A percentile compares a stretch with the other conserved stretches of the same genome.
phyloP scores from a whole-genome alignment of 208 protist species.

The Crithidia mellificae region DNA sequence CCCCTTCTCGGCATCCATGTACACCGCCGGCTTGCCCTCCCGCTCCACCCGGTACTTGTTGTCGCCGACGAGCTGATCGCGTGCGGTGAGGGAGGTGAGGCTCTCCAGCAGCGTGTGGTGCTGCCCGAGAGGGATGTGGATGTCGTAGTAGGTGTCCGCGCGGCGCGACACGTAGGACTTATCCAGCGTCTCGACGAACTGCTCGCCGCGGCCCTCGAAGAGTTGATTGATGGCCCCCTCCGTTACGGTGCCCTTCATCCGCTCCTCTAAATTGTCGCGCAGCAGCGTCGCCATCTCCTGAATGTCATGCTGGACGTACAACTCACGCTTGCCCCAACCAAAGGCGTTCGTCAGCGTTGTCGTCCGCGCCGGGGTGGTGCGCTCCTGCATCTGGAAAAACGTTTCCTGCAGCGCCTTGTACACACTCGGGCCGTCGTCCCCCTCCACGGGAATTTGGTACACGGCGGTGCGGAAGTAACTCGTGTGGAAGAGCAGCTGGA shows the following conservation, averaged over 20 bases:
- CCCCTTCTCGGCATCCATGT: constrained; percentile 87
- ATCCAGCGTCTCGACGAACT: constrained; percentile 86
- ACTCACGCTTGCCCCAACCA: constrained; percentile 82
- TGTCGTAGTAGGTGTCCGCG: constrained; percentile 88
- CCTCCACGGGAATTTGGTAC: constrained; percentile 73
- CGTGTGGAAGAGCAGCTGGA: constrained; percentile 88
- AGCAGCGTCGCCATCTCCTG: constrained; percentile 90
- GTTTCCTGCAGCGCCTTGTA: constrained; percentile 76
- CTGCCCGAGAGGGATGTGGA: constrained; percentile 81
- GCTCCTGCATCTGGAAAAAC: constrained; percentile 88
- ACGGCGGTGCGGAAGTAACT: constrained; percentile 86
- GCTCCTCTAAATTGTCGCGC: constrained; percentile 85
- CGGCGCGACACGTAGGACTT: constrained; percentile 65
- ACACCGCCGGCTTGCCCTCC: constrained; percentile 67
- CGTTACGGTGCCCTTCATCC: constrained; percentile 88
- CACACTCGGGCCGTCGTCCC: constrained; percentile 38
- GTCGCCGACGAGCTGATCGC: constrained; percentile 86
- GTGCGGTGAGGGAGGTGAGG: constrained; percentile 64
- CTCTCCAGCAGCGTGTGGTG: constrained; percentile 68
- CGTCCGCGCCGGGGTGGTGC: constrained; percentile 62
- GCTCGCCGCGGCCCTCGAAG: constrained; percentile 79
- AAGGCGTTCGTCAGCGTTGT: constrained; percentile 88
- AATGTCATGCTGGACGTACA: constrained; percentile 91
- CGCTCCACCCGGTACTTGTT: constrained; percentile 92
- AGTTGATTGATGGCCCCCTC: constrained; percentile 85